Conservation (phyloP, 768 basidiomycete species). For the Lenzites betulinus region DNA sequence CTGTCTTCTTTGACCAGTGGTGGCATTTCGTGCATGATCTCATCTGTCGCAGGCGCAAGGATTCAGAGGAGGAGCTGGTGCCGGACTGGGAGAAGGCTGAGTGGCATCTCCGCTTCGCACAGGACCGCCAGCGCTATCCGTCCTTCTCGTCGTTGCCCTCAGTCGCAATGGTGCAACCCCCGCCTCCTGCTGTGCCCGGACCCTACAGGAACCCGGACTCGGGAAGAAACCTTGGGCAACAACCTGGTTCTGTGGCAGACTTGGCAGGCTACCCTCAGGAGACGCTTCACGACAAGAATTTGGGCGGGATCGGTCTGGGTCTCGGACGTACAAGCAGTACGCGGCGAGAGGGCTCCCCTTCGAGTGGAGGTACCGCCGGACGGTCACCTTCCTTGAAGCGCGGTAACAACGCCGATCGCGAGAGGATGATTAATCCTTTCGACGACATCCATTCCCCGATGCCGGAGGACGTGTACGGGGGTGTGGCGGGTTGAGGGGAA, state of each 20-base stretch:
- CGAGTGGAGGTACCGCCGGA: background rate
- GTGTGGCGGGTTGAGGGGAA: constrained; percentile 9
- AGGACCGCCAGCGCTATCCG: constrained; percentile 33
- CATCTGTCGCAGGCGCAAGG: constrained; percentile 38
- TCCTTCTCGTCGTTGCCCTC: constrained; percentile 29
- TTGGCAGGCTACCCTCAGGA: background rate
- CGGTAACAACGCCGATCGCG: background rate
- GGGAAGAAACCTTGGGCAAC: background rate
- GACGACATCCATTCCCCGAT: constrained; percentile 8
- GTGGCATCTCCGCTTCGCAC: constrained; percentile 49
- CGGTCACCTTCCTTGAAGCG: background rate
- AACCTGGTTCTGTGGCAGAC: background rate
- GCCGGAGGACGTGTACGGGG: constrained; percentile 22
- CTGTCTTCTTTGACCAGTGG: constrained; percentile 74
- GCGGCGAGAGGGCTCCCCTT: background rate
- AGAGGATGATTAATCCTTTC: constrained; percentile 7
- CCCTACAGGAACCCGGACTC: background rate
- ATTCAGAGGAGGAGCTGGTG: constrained; percentile 54
- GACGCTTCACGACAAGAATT: background rate
- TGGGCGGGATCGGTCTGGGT: constrained; percentile 8
- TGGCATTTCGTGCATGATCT: constrained; percentile 60
- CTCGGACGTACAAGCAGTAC: constrained; percentile 1
- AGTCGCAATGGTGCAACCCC: constrained; percentile 7
- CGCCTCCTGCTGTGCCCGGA: background rate
- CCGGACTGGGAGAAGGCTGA: constrained; percentile 64